Conservation (phyloP, 108 stramenopile genomes). For the Phaeodactylum tricornutum region DNA sequence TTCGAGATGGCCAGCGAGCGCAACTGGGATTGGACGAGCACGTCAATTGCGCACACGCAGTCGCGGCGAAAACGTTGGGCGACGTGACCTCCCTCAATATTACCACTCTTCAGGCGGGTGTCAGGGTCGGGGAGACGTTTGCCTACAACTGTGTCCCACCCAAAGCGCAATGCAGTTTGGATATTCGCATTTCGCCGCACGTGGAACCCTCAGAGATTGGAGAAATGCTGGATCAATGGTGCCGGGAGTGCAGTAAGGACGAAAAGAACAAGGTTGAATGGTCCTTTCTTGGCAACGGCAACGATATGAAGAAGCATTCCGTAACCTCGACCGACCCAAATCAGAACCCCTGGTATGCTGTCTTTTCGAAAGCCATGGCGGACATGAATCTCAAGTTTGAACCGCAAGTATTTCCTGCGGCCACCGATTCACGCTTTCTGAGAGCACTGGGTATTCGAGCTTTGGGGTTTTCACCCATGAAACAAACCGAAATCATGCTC, state of each 20-base stretch:
- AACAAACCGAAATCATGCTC: slow-evolving; percentile 84
- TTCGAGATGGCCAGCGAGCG: slow-evolving; percentile 81
- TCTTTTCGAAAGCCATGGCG: slow-evolving; percentile 56
- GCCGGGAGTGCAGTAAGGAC: slow-evolving; percentile 57
- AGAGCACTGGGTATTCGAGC: slow-evolving; percentile 82
- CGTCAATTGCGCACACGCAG: slow-evolving; percentile 69
- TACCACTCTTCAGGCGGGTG: slow-evolving; percentile 87
- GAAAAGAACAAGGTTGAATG: slow-evolving; percentile 56
- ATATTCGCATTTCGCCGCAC: slow-evolving; percentile 89
- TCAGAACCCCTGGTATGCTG: slow-evolving; percentile 86
- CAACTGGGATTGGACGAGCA: slow-evolving; percentile 43
- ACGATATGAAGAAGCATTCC: slow-evolving; percentile 26
- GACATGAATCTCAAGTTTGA: slow-evolving; percentile 47
- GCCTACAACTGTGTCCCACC: slow-evolving; percentile 89
- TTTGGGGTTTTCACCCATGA: slow-evolving; percentile 92
- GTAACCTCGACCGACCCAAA: slow-evolving; percentile 59
- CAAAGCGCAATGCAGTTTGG: slow-evolving; percentile 75
- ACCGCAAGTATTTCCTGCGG: slow-evolving; percentile 94
- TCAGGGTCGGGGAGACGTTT: slow-evolving; percentile 60
- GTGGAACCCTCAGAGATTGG: slow-evolving; percentile 72
- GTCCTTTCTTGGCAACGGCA: slow-evolving; percentile 38
- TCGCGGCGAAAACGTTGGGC: slow-evolving; percentile 66
- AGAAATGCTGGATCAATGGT: slow-evolving; percentile 85
- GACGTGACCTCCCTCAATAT: slow-evolving; percentile 95
- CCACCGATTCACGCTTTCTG: slow-evolving; percentile 90